Conservation (phyloP, 371 early-diverging fungal genomes). For the Rhizopus sp. region DNA sequence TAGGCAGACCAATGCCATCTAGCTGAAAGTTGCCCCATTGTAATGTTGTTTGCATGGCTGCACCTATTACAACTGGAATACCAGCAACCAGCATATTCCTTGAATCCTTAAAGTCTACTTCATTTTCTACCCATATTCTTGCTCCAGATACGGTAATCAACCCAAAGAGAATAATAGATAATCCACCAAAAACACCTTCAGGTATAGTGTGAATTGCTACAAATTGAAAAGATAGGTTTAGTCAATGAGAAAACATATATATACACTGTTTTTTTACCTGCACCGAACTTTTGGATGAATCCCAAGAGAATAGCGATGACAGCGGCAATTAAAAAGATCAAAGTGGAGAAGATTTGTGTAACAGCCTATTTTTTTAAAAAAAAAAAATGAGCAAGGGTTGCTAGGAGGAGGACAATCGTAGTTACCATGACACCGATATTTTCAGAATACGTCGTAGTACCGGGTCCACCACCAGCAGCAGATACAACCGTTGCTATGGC, state of each 20-base stretch:
- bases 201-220: conserved; percentile 57
- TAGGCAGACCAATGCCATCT: conserved; percentile 49
- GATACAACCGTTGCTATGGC: conserved; percentile 58
- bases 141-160: conserved; percentile 62
- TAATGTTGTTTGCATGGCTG: conserved; percentile 47
- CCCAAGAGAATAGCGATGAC: conserved; percentile 57
- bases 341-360: conserved; percentile 57
- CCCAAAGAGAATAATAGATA: conserved; percentile 57
- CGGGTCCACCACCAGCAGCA: conserved; percentile 50
- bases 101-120: conserved; percentile 55
- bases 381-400: background rate
- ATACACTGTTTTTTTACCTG: conserved; percentile 17
- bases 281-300: conserved; percentile 62
- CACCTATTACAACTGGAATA: conserved; percentile 47
- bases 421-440: conserved; percentile 56
- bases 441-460: conserved; percentile 60
- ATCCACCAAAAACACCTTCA: conserved; percentile 61
- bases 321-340: conserved; percentile 57
- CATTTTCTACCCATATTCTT: conserved; percentile 60
- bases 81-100: conserved; percentile 59
- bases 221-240: background rate
- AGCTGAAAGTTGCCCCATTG: conserved; percentile 46
- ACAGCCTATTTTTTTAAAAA: conserved; percentile 34
- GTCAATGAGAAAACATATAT: background rate
- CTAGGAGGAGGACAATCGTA: background rate